phyloP scores from a whole-genome alignment of 2,329 filamentous ascomycete genomes.

The Trichocomaceae sp. region DNA sequence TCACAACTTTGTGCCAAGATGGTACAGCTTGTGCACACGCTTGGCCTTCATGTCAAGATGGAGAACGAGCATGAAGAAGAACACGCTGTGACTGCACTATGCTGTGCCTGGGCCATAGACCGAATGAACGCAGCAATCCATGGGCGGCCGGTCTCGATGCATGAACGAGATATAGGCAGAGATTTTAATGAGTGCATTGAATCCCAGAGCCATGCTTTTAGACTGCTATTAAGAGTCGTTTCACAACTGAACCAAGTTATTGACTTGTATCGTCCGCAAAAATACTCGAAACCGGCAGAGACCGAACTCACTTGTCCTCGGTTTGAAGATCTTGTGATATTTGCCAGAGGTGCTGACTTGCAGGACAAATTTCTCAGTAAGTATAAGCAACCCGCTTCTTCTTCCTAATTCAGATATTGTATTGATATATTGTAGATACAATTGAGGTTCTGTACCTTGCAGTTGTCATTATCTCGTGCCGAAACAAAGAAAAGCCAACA shows the following conservation, averaged over 20 bases:
- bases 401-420: not conserved
- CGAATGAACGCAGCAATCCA: slow-evolving; percentile 55
- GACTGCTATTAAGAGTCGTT: slow-evolving; percentile 51
- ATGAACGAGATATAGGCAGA: slow-evolving; percentile 54
- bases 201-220: slow-evolving; percentile 50
- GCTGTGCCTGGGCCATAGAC: slow-evolving; percentile 56
- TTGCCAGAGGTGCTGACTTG: slow-evolving; percentile 16
- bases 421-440: slow-evolving; percentile 36
- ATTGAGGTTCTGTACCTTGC: slow-evolving; percentile 60
- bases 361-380: slow-evolving; percentile 20
- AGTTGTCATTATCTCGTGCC: slow-evolving; percentile 56
- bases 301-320: slow-evolving; percentile 18
- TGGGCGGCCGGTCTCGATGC: slow-evolving; percentile 54
- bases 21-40: slow-evolving; percentile 52
- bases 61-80: not conserved
- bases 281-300: slow-evolving; percentile 24
- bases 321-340: slow-evolving; percentile 26
- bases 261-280: slow-evolving; percentile 51
- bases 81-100: slow-evolving; percentile 32
- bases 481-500: slow-evolving; percentile 32
- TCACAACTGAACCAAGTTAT: slow-evolving; percentile 54
- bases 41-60: slow-evolving; percentile 47
- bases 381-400: not conserved
- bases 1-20: slow-evolving; percentile 50
- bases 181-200: slow-evolving; percentile 48